These are phyloP conservation scores for Kondoa subrosea DNA, from an alignment of 768 basidiomycete species.

Conservation along the genomic window DNA sequence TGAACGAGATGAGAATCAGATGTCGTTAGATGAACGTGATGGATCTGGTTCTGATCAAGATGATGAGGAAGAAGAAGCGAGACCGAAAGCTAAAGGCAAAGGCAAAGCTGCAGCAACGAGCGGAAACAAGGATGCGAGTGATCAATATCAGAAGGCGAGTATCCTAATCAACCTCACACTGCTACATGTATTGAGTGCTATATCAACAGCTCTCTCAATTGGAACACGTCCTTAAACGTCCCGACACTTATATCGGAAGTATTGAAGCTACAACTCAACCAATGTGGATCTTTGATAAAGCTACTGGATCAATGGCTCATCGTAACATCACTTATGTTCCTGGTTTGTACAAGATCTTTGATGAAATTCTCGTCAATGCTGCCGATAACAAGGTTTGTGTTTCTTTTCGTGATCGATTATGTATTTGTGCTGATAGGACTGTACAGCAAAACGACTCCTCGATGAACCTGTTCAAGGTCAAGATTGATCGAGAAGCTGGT, in stretches of 20 bases:
- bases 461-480: conserved; percentile 85
- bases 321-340: conserved; percentile 63
- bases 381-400: conserved; percentile 84
- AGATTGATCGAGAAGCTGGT: conserved; percentile 62
- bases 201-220: conserved; percentile 63
- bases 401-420: not conserved
- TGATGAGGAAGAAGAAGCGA: conserved; percentile 9
- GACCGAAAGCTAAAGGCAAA: conserved; percentile 46
- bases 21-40: conserved; percentile 39
- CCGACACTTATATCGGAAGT: conserved; percentile 91
- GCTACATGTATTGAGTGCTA: not conserved
- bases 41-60: conserved; percentile 34
- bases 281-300: conserved; percentile 89
- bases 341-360: conserved; percentile 97
- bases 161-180: not conserved
- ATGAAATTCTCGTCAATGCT: conserved; percentile 97
- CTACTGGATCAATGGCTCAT: conserved; percentile 63
- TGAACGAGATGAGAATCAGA: not conserved
- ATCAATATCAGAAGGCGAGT: conserved; percentile 18
- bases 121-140: conserved; percentile 16
- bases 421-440: not conserved
- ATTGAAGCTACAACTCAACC: conserved; percentile 67
- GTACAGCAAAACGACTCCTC: conserved; percentile 71
- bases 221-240: conserved; percentile 81
- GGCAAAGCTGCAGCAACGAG: conserved; percentile 44